Conservation (phyloP, 208 protist genomes). For the Crithidia mellificae region DNA sequence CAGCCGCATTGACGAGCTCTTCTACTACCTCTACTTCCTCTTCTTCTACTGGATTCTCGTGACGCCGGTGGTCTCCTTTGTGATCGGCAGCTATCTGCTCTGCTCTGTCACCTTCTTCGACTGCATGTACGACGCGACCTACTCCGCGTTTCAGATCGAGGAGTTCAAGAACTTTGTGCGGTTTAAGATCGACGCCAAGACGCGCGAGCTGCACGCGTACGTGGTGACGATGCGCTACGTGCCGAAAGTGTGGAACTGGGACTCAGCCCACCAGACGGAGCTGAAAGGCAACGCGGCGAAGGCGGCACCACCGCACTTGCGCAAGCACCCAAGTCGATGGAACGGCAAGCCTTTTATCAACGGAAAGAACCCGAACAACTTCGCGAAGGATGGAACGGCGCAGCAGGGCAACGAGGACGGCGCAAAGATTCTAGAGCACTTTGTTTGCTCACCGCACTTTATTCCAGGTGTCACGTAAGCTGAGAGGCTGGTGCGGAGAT, state of each 20-base stretch:
- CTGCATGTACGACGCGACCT: constrained; percentile 73
- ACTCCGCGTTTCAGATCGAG: constrained; percentile 89
- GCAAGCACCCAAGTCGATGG: constrained; percentile 68
- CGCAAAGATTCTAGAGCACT: constrained; percentile 52
- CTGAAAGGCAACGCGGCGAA: constrained; percentile 18
- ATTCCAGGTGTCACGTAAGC: background rate
- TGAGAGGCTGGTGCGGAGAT: no score
- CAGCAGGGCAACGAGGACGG: constrained; percentile 19
- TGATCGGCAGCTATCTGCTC: constrained; percentile 78
- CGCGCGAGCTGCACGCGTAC: constrained; percentile 63
- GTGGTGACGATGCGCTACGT: constrained; percentile 62
- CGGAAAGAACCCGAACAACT: background rate
- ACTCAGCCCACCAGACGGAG: constrained; percentile 49
- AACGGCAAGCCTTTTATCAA: constrained; percentile 19
- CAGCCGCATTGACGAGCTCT: constrained; percentile 46
- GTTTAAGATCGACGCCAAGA: constrained; percentile 57
- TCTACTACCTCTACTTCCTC: constrained; percentile 80
- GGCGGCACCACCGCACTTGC: constrained; percentile 64
- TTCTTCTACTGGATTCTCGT: constrained; percentile 83
- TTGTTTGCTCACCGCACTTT: constrained; percentile 51
- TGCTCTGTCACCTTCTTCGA: constrained; percentile 70
- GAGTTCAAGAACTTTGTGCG: constrained; percentile 85
- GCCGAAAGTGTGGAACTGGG: constrained; percentile 69
- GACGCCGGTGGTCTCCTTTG: constrained; percentile 75
- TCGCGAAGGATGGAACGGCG: background rate